These are phyloP conservation scores for Xerophyta viscosa DNA, from an alignment of 106 monocot species.

Conservation along the genomic window DNA sequence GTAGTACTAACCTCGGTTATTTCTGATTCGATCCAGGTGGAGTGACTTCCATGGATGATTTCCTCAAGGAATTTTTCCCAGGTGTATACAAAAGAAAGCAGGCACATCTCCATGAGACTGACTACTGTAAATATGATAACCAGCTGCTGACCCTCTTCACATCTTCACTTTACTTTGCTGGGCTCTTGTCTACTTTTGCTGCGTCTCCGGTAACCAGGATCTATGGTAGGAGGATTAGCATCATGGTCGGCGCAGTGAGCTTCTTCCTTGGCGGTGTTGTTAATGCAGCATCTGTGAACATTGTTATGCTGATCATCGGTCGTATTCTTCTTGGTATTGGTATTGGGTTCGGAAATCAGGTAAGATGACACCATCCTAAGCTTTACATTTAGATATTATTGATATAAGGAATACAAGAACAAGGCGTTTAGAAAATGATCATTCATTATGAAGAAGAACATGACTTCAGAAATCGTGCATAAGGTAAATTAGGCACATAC, in stretches of 20 bases:
- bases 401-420: too few relatives aligned
- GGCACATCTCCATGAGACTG: conserved; percentile 32
- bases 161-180: conserved; percentile 54
- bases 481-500: too few relatives aligned
- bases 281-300: conserved; percentile 37
- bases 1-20: neutral
- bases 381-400: too few relatives aligned
- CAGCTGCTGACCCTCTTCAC: conserved; percentile 67
- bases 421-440: too few relatives aligned
- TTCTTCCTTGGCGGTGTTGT: conserved; percentile 43
- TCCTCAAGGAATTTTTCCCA: conserved; percentile 55
- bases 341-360: conserved; percentile 54
- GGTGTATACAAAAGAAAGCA: conserved; percentile 33
- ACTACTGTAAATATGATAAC: conserved; percentile 64
- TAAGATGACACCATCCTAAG: neutral
- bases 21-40: conserved; percentile 28
- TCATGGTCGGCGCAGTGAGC: conserved; percentile 35
- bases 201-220: conserved; percentile 46
- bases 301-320: conserved; percentile 50
- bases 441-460: too few relatives aligned
- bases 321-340: conserved; percentile 50
- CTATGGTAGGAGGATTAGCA: conserved; percentile 35
- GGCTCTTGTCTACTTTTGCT: conserved; percentile 46
- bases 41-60: conserved; percentile 64
- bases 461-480: too few relatives aligned